Conservation (phyloP, 2,329 filamentous ascomycete species). For the Raffaelea deltoideospora region DNA sequence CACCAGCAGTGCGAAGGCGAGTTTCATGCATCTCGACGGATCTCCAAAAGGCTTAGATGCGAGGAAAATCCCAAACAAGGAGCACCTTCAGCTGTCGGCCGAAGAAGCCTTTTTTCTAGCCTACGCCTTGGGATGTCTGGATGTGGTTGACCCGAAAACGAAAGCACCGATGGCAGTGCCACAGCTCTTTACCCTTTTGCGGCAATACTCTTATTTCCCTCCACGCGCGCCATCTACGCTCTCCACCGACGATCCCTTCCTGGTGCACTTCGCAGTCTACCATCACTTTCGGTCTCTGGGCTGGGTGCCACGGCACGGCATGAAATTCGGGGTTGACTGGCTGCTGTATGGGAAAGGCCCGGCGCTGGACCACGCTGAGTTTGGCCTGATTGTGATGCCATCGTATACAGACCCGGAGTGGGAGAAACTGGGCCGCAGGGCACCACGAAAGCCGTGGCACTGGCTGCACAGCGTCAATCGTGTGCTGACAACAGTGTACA, state of each 20-base stretch:
- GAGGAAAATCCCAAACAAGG: constrained; percentile 38
- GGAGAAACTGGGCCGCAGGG: constrained; percentile 28
- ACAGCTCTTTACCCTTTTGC: constrained; percentile 51
- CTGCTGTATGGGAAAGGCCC: constrained; percentile 88
- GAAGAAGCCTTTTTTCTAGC: constrained; percentile 87
- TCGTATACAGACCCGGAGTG: constrained; percentile 66
- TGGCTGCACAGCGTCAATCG: constrained; percentile 84
- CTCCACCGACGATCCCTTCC: constrained; percentile 63
- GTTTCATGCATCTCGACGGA: too few species aligned
- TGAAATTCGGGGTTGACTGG: constrained; percentile 92
- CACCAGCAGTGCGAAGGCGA: too few species aligned
- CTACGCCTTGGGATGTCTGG: constrained; percentile 64
- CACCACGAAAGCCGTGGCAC: constrained; percentile 43
- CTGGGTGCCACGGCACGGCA: constrained; percentile 82
- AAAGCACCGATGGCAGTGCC: constrained; percentile 30
- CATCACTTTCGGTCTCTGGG: constrained; percentile 93
- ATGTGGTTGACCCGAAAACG: constrained; percentile 37
- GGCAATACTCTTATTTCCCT: constrained; percentile 55
- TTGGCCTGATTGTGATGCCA: constrained; percentile 71
- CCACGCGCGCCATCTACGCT: constrained; percentile 21
- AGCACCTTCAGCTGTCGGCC: constrained; percentile 81
- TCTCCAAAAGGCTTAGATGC: too few species aligned
- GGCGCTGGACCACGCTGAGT: constrained; percentile 90
- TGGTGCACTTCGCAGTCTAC: constrained; percentile 78
- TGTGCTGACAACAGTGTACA: constrained; percentile 77